Percentiles rank a stretch among this genome's conserved stretches.
Evolutionary conservation across 371 early-diverging fungal species (phyloP).

Genomic region (Rhizopus microsporus): DNA sequence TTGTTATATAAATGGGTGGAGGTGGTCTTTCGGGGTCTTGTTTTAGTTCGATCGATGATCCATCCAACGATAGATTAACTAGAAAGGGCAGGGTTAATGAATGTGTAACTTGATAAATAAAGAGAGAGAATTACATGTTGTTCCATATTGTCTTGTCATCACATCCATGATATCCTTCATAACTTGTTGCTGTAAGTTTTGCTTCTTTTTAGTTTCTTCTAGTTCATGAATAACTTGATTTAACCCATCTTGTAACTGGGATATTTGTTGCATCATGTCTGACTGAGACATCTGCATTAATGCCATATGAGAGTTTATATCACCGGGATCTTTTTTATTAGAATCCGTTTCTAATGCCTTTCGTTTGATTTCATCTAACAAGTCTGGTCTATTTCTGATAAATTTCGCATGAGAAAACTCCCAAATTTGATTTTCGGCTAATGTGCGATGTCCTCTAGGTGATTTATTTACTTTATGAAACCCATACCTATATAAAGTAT

Average conservation of each 20-base stretch:
- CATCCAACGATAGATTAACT: constrained; percentile 25
- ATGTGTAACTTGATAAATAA: constrained; percentile 6
- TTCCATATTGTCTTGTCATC: constrained; percentile 51
- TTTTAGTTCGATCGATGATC: constrained; percentile 10
- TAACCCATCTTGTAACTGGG: constrained; percentile 69
- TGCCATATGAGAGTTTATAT: constrained; percentile 70
- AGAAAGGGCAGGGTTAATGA: background rate
- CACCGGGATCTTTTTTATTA: constrained; percentile 65
- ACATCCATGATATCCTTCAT: constrained; percentile 64
- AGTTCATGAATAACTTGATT: constrained; percentile 72
- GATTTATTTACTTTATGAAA: constrained; percentile 89
- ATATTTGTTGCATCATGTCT: constrained; percentile 74
- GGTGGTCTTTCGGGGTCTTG: constrained; percentile 39
- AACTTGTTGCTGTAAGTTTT: constrained; percentile 61
- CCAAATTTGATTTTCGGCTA: constrained; percentile 90
- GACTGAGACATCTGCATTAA: constrained; percentile 74
- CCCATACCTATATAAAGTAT: constrained; percentile 63
- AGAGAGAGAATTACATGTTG: constrained; percentile 42
- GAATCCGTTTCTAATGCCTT: constrained; percentile 71
- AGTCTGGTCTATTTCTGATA: constrained; percentile 73
- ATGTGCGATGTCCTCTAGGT: constrained; percentile 80
- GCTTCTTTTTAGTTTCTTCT: constrained; percentile 66
- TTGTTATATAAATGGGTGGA: constrained; percentile 38
- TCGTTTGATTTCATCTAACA: constrained; percentile 85
- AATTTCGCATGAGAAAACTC: constrained; percentile 91